These are phyloP conservation scores for Pleurozium schreberi DNA, from an alignment of 225 moss, liverwort and hornwort genomes.

Conservation along the genomic window DNA sequence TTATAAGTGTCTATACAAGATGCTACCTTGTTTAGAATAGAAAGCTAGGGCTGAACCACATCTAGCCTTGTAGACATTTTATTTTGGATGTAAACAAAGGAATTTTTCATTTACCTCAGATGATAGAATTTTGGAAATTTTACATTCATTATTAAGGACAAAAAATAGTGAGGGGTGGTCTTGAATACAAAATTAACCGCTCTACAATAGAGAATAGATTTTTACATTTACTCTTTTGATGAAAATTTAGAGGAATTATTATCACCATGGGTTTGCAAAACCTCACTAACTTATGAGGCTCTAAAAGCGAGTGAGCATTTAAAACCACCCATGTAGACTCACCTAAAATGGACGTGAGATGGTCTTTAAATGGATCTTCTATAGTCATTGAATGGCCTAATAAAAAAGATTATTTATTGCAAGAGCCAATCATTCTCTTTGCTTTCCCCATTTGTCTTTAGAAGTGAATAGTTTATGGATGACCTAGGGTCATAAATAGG, in stretches of 20 bases:
- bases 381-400: no score
- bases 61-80: no score
- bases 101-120: background rate
- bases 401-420: no score
- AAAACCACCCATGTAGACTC: no score
- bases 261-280: background rate
- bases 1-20: background rate
- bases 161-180: rapidly evolving
- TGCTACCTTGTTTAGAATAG: background rate
- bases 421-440: no score
- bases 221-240: background rate
- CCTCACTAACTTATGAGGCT: no score
- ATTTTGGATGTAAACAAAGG: background rate
- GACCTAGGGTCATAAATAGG: no score
- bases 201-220: background rate
- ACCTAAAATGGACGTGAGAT: no score
- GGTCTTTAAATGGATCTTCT: no score
- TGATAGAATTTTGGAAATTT: background rate
- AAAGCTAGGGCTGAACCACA: background rate
- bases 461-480: no score
- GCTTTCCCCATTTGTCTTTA: no score
- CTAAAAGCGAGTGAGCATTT: no score
- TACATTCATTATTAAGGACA: background rate
- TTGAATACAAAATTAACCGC: background rate
- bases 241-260: background rate